A percentile compares a stretch with the other conserved stretches of the same genome.
Evolutionary conservation across 306 rosid genomes (phyloP).

Genomic region (Sindora glabra): DNA sequence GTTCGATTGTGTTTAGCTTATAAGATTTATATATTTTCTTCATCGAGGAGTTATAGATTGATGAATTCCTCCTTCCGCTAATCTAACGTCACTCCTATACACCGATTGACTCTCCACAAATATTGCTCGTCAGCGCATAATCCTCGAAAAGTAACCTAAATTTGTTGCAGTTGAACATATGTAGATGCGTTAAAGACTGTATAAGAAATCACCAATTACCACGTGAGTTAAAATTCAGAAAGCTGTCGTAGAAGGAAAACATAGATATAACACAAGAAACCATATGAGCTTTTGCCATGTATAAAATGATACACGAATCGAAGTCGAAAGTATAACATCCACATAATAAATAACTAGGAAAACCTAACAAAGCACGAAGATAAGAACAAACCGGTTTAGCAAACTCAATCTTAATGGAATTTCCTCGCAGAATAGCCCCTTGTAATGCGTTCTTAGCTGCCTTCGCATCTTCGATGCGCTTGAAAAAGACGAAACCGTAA

Average conservation of each 20-base stretch:
- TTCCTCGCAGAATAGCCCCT: constrained; percentile 53
- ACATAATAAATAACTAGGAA: background rate
- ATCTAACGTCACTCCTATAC: no score
- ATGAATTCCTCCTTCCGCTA: no score
- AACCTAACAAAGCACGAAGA: constrained; percentile 37
- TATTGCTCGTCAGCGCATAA: no score
- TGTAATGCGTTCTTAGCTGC: constrained; percentile 83
- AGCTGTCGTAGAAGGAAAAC: background rate
- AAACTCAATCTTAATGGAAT: constrained; percentile 70
- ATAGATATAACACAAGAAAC: background rate
- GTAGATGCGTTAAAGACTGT: no score
- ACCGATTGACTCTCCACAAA: no score
- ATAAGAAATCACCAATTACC: no score
- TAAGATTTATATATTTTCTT: no score
- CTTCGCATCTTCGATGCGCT: constrained; percentile 77
- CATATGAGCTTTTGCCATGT: background rate
- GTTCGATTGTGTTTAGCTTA: no score
- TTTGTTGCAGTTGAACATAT: no score
- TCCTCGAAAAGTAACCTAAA: no score
- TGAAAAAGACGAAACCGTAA: constrained; percentile 78
- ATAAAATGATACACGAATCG: constrained; percentile 23
- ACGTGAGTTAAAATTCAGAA: no score
- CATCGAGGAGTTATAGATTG: no score
- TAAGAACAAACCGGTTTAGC: constrained; percentile 96
- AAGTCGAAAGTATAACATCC: background rate